A percentile compares a stretch with the other conserved stretches of the same genome.
phyloP scores from a whole-genome alignment of 2,329 filamentous ascomycete species.

The Nothomitra cinnamomea region DNA sequence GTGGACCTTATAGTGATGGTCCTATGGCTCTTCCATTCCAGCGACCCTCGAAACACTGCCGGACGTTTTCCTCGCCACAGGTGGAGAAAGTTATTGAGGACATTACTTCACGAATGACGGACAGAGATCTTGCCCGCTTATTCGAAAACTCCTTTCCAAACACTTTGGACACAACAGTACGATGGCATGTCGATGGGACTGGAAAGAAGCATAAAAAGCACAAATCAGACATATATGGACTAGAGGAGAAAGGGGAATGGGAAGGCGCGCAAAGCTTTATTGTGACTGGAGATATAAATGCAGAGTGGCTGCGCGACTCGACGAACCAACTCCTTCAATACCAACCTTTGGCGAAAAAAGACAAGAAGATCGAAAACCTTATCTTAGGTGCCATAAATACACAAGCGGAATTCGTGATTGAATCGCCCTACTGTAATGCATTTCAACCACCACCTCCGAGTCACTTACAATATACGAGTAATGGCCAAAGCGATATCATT shows the following conservation, averaged over 20 bases:
- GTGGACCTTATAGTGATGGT: conserved; percentile 63
- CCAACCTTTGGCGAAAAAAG: conserved; percentile 66
- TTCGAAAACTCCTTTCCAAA: conserved; percentile 96
- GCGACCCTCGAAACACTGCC: conserved; percentile 61
- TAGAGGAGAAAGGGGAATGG: conserved; percentile 47
- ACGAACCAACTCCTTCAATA: conserved; percentile 91
- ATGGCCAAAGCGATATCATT: conserved; percentile 69
- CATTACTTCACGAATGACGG: conserved; percentile 60
- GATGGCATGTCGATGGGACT: conserved; percentile 61
- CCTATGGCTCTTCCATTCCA: conserved; percentile 72
- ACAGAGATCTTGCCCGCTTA: conserved; percentile 75
- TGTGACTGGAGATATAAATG: conserved; percentile 84
- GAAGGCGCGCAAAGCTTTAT: conserved; percentile 79
- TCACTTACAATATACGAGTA: conserved; percentile 50
- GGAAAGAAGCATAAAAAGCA: conserved; percentile 24
- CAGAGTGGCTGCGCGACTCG: conserved; percentile 82
- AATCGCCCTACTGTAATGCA: conserved; percentile 92
- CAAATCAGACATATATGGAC: conserved; percentile 17
- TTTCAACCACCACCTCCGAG: conserved; percentile 89
- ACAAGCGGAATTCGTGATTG: conserved; percentile 85
- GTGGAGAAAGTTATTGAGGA: conserved; percentile 82
- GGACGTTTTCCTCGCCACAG: conserved; percentile 71
- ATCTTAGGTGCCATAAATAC: conserved; percentile 92
- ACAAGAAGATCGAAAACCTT: conserved; percentile 58
- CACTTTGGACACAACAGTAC: conserved; percentile 74